A percentile compares a stretch with the other conserved stretches of the same genome.
Conservation (phyloP, 164 flowering plant species). For the Tinospora cordifolia region DNA sequence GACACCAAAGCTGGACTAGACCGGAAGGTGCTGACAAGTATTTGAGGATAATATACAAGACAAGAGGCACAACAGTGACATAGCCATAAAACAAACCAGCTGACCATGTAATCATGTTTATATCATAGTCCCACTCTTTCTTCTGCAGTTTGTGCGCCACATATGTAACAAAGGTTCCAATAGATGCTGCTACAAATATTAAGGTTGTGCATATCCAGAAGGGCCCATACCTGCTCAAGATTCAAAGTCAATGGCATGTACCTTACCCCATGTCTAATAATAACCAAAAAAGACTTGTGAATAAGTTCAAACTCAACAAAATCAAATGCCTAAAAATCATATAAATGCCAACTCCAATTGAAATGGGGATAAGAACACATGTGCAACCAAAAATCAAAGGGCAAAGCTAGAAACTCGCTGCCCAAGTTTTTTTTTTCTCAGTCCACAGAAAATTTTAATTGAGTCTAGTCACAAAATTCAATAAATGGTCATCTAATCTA, state of each 20-base stretch:
- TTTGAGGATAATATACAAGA: conserved; percentile 71
- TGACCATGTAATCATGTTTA: conserved; percentile 91
- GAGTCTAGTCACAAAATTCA: neutral
- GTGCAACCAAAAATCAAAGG: neutral
- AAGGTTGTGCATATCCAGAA: conserved; percentile 97
- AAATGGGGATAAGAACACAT: neutral
- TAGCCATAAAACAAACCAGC: conserved; percentile 98
- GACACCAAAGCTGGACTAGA: conserved; percentile 79
- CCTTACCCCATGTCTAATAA: neutral
- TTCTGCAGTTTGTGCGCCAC: conserved; percentile 81
- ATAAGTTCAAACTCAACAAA: neutral
- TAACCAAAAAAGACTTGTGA: neutral
- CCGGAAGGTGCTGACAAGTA: conserved; percentile 97
- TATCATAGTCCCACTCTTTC: conserved; percentile 91
- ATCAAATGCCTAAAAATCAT: neutral
- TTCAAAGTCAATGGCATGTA: neutral
- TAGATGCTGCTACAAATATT: conserved; percentile 94
- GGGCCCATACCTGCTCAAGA: conserved; percentile 78
- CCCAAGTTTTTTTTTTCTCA: too few species aligned
- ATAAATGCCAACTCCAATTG: neutral
- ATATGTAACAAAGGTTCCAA: conserved; percentile 92
- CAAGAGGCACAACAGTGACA: conserved; percentile 72
- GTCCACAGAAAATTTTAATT: too few species aligned
- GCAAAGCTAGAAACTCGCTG: neutral
- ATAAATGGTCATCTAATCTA: neutral